These are phyloP conservation scores for Croton setiger DNA, from an alignment of 441 rosid genomes.

Conservation along the genomic window DNA sequence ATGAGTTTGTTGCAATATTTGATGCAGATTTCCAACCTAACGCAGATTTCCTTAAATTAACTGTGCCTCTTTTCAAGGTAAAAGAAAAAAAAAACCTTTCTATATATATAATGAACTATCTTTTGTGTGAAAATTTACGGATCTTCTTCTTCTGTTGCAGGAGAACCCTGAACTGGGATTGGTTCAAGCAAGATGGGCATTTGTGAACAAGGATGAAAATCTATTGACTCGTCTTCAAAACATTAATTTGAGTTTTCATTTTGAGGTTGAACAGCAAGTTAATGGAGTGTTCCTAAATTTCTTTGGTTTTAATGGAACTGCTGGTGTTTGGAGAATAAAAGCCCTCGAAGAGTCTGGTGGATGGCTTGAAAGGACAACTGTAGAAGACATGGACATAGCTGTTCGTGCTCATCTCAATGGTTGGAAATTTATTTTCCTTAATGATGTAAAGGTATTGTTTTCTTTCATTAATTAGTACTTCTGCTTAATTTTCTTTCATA, in stretches of 20 bases:
- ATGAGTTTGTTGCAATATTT: slow-evolving; percentile 86
- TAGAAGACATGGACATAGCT: slow-evolving; percentile 97
- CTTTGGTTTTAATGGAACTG: slow-evolving; percentile 97
- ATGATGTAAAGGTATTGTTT: slow-evolving; percentile 73
- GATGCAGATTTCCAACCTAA: slow-evolving; percentile 92
- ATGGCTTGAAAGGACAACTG: slow-evolving; percentile 95
- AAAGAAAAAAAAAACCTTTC: not conserved
- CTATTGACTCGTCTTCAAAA: slow-evolving; percentile 89
- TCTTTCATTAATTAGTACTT: slow-evolving; percentile 10
- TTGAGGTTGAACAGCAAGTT: slow-evolving; percentile 96
- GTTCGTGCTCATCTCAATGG: slow-evolving; percentile 94
- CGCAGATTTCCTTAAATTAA: slow-evolving; percentile 69
- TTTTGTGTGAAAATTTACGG: not conserved
- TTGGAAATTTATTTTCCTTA: slow-evolving; percentile 89
- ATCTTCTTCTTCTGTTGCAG: slow-evolving; percentile 37
- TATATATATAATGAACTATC: not conserved
- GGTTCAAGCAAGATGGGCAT: slow-evolving; percentile 93
- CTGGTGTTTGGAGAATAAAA: slow-evolving; percentile 95
- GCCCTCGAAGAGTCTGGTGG: slow-evolving; percentile 94
- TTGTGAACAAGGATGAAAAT: slow-evolving; percentile 91
- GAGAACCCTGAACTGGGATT: slow-evolving; percentile 74
- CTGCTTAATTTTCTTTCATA: not conserved
- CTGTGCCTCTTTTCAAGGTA: slow-evolving; percentile 96
- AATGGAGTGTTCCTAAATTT: slow-evolving; percentile 78
- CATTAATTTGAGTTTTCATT: slow-evolving; percentile 86